Evolutionary conservation across 2,329 filamentous ascomycete species (phyloP).

Genomic region (Claviceps quebecensis): DNA sequence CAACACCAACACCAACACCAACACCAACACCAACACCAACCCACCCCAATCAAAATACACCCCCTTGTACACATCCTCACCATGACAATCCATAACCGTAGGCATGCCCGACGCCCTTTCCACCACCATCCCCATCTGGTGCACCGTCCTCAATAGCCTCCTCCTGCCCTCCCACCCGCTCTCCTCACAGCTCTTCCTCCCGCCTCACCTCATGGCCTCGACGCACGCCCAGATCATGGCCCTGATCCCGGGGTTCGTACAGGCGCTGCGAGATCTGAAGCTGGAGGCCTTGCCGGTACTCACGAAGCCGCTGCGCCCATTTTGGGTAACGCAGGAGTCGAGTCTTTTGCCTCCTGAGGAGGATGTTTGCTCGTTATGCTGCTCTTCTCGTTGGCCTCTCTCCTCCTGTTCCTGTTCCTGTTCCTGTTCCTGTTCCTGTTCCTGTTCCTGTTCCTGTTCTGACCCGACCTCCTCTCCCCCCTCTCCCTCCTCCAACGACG

Average conservation of each 20-base stretch:
- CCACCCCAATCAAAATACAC: not conserved
- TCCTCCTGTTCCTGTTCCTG: no score
- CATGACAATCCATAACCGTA: conserved; percentile 15
- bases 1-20: not conserved
- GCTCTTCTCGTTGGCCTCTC: no score
- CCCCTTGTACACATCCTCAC: not conserved
- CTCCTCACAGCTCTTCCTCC: conserved; percentile 48
- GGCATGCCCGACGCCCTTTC: conserved; percentile 88
- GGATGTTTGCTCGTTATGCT: not conserved
- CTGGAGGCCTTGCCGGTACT: conserved; percentile 42
- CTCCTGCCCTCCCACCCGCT: conserved; percentile 50
- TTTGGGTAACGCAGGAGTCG: conserved; percentile 68
- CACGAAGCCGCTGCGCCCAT: conserved; percentile 57
- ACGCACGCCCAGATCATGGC: conserved; percentile 66
- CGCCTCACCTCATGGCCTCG: conserved; percentile 54
- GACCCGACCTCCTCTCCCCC: no score
- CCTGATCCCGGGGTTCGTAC: conserved; percentile 41
- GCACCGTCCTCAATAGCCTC: conserved; percentile 65
- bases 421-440: no score
- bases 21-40: not conserved
- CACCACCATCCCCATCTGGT: conserved; percentile 92
- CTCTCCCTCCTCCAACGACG: conserved; percentile 5
- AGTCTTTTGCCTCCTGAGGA: conserved; percentile 16
- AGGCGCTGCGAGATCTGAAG: conserved; percentile 38
- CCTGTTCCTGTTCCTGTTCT: no score